Base-by-base conservation (phyloP, 129 eudicot genomes). In the Erigeron canadensis region DNA sequence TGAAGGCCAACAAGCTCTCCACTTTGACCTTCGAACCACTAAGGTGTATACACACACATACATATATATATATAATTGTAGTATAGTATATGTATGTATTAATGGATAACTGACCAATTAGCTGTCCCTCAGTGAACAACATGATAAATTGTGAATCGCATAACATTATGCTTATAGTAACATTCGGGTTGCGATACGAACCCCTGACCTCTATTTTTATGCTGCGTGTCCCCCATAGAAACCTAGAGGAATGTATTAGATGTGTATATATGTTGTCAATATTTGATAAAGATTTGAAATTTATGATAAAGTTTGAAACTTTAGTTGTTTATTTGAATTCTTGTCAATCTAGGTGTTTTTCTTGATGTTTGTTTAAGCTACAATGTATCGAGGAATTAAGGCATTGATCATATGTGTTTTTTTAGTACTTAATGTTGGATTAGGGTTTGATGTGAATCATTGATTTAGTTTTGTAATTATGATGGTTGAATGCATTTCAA, bases 11-110 rank as follows among this genome's bases (percentile, higher is more conserved):
- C 79, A 65, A 51, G 45, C 78, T 48, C 23, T 73, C 43, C 48
- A 71, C 63, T 81, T 88, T 70, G 87, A 88, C 75, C 85, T 88
- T 67, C 58, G 65, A 19, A 61, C 61, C 41, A 68, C 86, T 71
- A 77, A 81, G 91, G 91, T 80, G 55, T 56, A 10, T 53, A 16
- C 41, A 15, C n/a, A 63, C 23, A 17, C 0, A 53, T 4, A 17
- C 58, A 53, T 1, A 47, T 4, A 28, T 5, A 40, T 7, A 2
- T 39, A 5, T 34, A 38, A 28, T 28, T 28, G 3, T 28, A 28
- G 34, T 28, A 28, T 28, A 28, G 34, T 28, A 28, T n/a, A n/a
- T n/a, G n/a, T n/a, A n/a, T n/a, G n/a, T n/a, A n/a, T n/a, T n/a
- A 28, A 28, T 28, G 34, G 34, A 28, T 28, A 28, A 28, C 34